Conservation (phyloP, 768 basidiomycete genomes). For the Leccinum disarticulatum region DNA sequence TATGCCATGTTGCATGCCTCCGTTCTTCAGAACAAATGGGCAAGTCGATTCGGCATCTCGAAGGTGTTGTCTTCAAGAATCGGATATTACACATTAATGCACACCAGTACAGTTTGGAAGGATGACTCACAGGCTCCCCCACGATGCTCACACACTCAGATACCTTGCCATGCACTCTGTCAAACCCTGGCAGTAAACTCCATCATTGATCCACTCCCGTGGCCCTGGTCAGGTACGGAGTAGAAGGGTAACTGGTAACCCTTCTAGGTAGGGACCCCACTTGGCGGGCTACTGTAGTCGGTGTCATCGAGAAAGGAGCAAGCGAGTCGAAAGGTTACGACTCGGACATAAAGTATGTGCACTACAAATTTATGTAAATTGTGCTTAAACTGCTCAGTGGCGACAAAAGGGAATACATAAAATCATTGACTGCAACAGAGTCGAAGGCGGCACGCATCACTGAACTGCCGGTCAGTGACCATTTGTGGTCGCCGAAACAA, state of each 20-base stretch:
- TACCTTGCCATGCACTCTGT: not conserved
- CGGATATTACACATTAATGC: not conserved
- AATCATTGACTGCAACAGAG: too few species aligned
- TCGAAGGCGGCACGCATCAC: too few species aligned
- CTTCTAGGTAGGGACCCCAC: not conserved
- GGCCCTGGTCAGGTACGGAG: not conserved
- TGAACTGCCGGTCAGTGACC: too few species aligned
- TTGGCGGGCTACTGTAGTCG: not conserved
- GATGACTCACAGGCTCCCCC: not conserved
- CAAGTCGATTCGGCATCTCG: conserved; percentile 58
- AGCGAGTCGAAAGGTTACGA: not conserved
- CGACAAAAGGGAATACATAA: too few species aligned
- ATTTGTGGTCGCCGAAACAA: too few species aligned
- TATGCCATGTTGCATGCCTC: conserved; percentile 58
- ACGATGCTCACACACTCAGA: not conserved
- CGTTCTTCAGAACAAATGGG: conserved; percentile 68
- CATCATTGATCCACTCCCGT: not conserved
- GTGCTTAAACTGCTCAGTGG: too few species aligned
- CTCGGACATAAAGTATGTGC: not conserved
- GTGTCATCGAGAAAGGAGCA: not conserved
- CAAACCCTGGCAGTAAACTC: not conserved
- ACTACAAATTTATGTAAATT: not conserved
- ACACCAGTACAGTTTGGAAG: not conserved
- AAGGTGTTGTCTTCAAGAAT: conserved; percentile 87
- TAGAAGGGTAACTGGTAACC: not conserved